A percentile compares a stretch with the other conserved stretches of the same genome.
These are phyloP conservation scores for Malbranchea cinnamomea DNA, from an alignment of 2,329 filamentous ascomycete species.

Conservation along the genomic window DNA sequence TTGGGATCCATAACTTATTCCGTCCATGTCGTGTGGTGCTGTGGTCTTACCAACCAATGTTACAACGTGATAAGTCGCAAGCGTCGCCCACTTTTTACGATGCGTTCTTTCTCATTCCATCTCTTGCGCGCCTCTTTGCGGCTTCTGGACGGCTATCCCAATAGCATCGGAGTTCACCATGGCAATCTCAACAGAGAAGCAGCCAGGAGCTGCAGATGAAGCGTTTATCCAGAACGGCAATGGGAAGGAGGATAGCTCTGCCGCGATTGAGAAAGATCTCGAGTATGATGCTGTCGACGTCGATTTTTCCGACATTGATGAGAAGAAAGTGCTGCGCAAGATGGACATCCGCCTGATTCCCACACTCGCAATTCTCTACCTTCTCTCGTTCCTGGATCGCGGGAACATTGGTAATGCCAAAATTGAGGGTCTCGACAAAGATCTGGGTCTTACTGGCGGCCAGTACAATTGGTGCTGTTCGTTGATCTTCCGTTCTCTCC, in stretches of 20 bases:
- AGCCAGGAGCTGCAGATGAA: neutral
- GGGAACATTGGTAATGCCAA: constrained; percentile 17
- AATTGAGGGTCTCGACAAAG: constrained; percentile 13
- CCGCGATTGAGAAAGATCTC: neutral
- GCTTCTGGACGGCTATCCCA: too few species aligned
- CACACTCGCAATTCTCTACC: constrained; percentile 24
- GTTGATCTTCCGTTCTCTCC: neutral
- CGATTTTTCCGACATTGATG: constrained; percentile 23
- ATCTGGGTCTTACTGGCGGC: constrained; percentile 12
- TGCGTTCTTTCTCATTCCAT: too few species aligned
- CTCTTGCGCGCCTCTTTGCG: too few species aligned
- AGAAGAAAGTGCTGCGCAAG: constrained; percentile 26
- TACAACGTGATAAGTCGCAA: too few species aligned
- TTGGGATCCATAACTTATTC: too few species aligned
- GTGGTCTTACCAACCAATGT: too few species aligned
- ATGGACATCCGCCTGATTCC: constrained; percentile 27
- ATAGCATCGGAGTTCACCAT: too few species aligned
- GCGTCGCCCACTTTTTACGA: too few species aligned
- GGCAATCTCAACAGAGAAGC: constrained; percentile 1
- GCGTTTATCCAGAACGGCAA: too few species aligned
- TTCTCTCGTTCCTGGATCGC: constrained; percentile 20
- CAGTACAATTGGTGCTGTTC: constrained; percentile 16
- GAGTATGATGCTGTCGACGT: constrained; percentile 2
- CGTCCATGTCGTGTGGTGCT: too few species aligned
- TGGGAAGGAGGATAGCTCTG: constrained; percentile 1